These are phyloP conservation scores for Coemansia sp. DNA, from an alignment of 192 early-diverging fungal species.

Conservation along the genomic window DNA sequence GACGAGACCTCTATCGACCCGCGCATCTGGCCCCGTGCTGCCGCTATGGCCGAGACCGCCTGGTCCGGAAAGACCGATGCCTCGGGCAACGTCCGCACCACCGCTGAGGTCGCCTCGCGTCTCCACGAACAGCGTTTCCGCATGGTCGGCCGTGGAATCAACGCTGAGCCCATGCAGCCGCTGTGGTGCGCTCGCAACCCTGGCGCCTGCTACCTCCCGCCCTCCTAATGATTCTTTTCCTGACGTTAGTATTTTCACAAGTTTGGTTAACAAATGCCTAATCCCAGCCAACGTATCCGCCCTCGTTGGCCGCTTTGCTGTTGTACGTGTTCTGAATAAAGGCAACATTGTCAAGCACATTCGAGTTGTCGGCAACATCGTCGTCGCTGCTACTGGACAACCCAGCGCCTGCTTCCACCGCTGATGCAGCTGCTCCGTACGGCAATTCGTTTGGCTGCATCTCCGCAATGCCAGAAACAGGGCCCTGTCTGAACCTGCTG, in stretches of 20 bases:
- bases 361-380: not conserved
- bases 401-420: not conserved
- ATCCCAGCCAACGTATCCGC: constrained; percentile 16
- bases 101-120: constrained; percentile 62
- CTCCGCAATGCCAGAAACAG: constrained; percentile 9
- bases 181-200: constrained; percentile 71
- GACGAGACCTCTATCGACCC: constrained; percentile 60
- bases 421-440: not conserved
- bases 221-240: no score
- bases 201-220: constrained; percentile 49
- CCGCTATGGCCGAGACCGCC: constrained; percentile 65
- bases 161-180: constrained; percentile 71
- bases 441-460: not conserved
- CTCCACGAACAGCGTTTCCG: constrained; percentile 73
- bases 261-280: no score
- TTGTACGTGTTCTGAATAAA: constrained; percentile 1
- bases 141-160: constrained; percentile 65
- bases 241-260: no score
- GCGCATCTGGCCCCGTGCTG: constrained; percentile 69
- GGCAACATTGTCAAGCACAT: not conserved
- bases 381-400: constrained; percentile 3
- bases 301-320: not conserved
- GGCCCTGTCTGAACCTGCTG: constrained; percentile 22
- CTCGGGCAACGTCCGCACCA: constrained; percentile 55
- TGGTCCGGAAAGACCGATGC: constrained; percentile 69